These are phyloP conservation scores for Heterobasidion irregulare DNA, from an alignment of 1,284 basidiomycete genomes.

Conservation along the genomic window DNA sequence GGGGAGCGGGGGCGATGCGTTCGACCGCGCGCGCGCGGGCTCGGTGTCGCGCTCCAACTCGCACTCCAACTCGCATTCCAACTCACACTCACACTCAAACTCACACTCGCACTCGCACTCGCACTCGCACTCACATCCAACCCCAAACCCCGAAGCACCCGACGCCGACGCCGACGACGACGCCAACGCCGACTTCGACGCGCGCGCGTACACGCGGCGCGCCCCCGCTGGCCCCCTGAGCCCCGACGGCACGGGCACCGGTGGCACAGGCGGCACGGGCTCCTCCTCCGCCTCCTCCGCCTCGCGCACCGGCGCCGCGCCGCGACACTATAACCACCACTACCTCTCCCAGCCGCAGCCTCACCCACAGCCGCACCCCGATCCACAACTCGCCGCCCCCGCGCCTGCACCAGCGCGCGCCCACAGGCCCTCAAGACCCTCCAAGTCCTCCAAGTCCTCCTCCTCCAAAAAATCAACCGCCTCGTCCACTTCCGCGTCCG, in stretches of 20 bases:
- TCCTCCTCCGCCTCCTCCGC: slow-evolving; percentile 35
- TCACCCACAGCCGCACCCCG: slow-evolving; percentile 13
- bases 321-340: slow-evolving; percentile 21
- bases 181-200: slow-evolving; percentile 52
- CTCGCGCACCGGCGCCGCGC: slow-evolving; percentile 45
- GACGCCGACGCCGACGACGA: slow-evolving; percentile 26
- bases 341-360: slow-evolving; percentile 16
- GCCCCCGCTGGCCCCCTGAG: slow-evolving; percentile 11
- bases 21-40: slow-evolving; percentile 5
- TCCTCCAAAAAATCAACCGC: not conserved
- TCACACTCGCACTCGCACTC: not conserved
- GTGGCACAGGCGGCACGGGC: not conserved
- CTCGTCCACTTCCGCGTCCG: not conserved
- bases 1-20: slow-evolving; percentile 20
- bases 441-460: not conserved
- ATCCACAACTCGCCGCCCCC: not conserved
- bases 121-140: not conserved
- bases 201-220: slow-evolving; percentile 38
- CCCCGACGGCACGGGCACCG: not conserved
- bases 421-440: not conserved
- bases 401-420: too few relatives aligned
- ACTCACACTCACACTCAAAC: slow-evolving; percentile 9
- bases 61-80: slow-evolving; percentile 11
- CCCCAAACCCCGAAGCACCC: not conserved
- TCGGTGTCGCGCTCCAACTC: slow-evolving; percentile 12